phyloP scores from a whole-genome alignment of 2,329 filamentous ascomycete genomes.

The Talaromyces albobiverticillius region DNA sequence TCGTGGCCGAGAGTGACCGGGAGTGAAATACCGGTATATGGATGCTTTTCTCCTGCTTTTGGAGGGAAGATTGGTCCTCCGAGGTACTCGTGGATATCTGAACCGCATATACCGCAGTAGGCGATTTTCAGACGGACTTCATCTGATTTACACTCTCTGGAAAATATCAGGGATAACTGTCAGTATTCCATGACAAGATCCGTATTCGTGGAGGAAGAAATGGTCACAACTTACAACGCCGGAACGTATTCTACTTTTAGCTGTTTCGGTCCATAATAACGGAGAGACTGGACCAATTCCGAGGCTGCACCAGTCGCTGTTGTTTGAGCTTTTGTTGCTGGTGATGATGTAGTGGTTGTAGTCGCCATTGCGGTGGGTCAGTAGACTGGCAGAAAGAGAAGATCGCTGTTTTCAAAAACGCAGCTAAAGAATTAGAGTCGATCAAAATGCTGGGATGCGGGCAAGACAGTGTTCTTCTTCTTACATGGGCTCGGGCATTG shows the following conservation, averaged over 20 bases:
- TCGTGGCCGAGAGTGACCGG: conserved; percentile 65
- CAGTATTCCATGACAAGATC: not conserved
- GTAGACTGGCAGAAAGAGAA: not conserved
- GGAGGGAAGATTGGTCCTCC: conserved; percentile 51
- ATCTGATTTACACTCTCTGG: conserved; percentile 9
- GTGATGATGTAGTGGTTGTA: not conserved
- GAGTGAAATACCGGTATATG: conserved; percentile 54
- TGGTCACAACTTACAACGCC: not conserved
- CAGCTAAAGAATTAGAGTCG: too few species aligned
- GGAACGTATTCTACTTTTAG: not conserved
- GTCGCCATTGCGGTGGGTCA: not conserved
- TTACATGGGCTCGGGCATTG: too few species aligned
- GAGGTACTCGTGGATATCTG: conserved; percentile 53
- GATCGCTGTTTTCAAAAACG: not conserved
- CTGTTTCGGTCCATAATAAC: conserved; percentile 2
- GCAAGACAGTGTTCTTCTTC: too few species aligned
- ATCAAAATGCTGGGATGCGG: too few species aligned
- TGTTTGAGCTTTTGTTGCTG: not conserved
- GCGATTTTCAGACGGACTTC: conserved; percentile 3
- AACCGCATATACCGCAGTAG: conserved; percentile 7
- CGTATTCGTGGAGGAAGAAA: not conserved
- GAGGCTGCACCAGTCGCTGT: not conserved
- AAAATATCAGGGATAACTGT: conserved; percentile 24
- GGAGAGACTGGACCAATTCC: not conserved
- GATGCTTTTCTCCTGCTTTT: conserved; percentile 45